Base-by-base conservation (phyloP, 2,329 filamentous ascomycete species). In the Malbranchea zuffiana region DNA sequence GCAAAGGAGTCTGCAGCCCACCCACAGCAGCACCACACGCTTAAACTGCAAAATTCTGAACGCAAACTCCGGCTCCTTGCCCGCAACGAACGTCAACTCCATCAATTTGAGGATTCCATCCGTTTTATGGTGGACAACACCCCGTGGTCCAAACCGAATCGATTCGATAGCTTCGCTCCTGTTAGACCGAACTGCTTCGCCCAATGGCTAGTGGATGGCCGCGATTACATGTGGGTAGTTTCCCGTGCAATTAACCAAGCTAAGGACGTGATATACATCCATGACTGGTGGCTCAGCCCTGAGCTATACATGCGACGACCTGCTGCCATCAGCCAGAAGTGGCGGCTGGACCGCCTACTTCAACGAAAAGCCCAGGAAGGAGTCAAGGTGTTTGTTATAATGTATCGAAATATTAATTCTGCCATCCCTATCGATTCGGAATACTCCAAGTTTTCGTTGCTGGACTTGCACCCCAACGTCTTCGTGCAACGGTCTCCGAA, bases 351-450 rank as follows among this genome's bases (percentile, higher is more conserved):
- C 59, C 76, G 83, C 44, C 64, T 92, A 4, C 65, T 98, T 42
- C 96, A 95, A 66, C 74, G 85, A 18, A 81, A 79, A 29, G 90
- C 90, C 0, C 85, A 96, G 61, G 80, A 80, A 1, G 90, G 90
- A 10, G 90, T 98, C 38, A 88, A 96, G 62, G 92, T 98, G 46
- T 95, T 80, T 53, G 72, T 98, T 37, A 80, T 85, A 35, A 83
- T 98, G 1, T 69, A 87, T 55, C 85, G 83, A 32, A 96, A 96
- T 55, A 90, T 98, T 51, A 90, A 96, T 55, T 86, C 88, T 27
- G 90, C 92, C 27, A 81, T 96, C 46, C 92, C 90, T 3, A 98
- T 98, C 53, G 90, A 98, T 59, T 96, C 88, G 1, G 87, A 95
- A 59, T 94, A 96, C 59, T 95, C 90, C 39, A 98, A 98, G 53